Percentiles rank a stretch among this genome's conserved stretches.
These are phyloP conservation scores for Aspergillus melleus DNA, from an alignment of 2,329 filamentous ascomycete genomes.

Conservation along the genomic window DNA sequence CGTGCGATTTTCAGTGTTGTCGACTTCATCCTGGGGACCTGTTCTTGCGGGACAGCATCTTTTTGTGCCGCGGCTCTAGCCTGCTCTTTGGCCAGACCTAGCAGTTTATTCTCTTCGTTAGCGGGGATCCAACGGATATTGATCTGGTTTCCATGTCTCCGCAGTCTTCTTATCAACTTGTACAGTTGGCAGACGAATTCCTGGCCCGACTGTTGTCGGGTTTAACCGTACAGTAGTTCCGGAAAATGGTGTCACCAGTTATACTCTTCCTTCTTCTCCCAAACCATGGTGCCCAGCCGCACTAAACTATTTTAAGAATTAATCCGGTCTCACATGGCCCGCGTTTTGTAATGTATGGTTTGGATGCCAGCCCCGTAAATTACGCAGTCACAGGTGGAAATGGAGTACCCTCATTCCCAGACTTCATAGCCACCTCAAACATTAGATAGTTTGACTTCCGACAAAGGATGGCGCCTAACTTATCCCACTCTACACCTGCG, in stretches of 20 bases:
- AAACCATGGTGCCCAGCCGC: too few relatives aligned
- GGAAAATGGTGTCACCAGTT: background rate
- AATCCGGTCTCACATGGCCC: too few relatives aligned
- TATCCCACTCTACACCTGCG: too few relatives aligned
- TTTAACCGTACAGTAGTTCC: background rate
- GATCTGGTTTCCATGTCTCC: constrained; percentile 20
- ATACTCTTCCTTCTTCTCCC: background rate
- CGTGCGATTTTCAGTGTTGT: constrained; percentile 3
- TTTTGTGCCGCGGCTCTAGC: constrained; percentile 20
- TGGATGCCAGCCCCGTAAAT: too few relatives aligned
- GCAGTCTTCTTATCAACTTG: constrained; percentile 21
- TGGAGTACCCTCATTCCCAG: too few relatives aligned
- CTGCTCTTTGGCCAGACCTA: constrained; percentile 22
- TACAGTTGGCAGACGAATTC: constrained; percentile 22
- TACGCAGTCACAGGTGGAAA: too few relatives aligned
- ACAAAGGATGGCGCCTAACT: background rate
- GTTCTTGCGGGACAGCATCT: constrained; percentile 15
- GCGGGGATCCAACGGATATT: constrained; percentile 19
- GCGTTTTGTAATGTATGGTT: too few relatives aligned
- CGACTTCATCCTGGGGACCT: constrained; percentile 21
- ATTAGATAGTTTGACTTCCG: too few relatives aligned
- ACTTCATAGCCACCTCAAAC: too few relatives aligned
- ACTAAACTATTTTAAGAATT: too few relatives aligned
- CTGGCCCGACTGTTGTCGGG: constrained; percentile 24
- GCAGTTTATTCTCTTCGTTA: constrained; percentile 15